Base-by-base conservation (phyloP, 1,284 basidiomycete genomes). In the Melampsora americana region DNA sequence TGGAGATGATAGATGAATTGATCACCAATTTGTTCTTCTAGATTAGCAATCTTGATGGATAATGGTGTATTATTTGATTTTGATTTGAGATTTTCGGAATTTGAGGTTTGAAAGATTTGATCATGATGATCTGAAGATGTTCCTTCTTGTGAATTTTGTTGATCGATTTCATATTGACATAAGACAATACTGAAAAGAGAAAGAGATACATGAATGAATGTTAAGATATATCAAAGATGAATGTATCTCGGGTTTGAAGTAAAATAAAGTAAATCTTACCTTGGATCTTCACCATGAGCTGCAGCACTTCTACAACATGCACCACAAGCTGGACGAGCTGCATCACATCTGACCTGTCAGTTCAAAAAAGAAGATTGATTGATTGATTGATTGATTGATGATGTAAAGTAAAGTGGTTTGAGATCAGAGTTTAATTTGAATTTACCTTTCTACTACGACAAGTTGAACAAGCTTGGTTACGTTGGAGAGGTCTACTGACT, bases 311-410 rank as follows among this genome's bases (percentile, higher is more conserved):
- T 72, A 18, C 50, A 61, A 48, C 69, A 72, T 28, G 69, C 69
- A 26, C 69, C 69, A 65, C 69, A 72, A 32, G 42, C 69, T 11
- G 69, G 69, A 39, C 65, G 62, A 20, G 59, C 53, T 23, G 69
- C 69, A 65, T 72, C 69, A 35, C 69, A 72, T 35, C 69, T n/a
- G 18, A 72, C 69, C 50, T n/a, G n/a, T n/a, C n/a, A n/a, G n/a
- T n/a, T n/a, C n/a, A n/a, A n/a, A n/a, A n/a, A n/a, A n/a, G n/a
- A n/a, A n/a, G n/a, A n/a, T n/a, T n/a, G n/a, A n/a, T n/a, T n/a
- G n/a, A n/a, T n/a, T n/a, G n/a, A n/a, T n/a, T n/a, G n/a, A n/a
- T n/a, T n/a, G 11, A 20, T 11, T 12, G 20, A n/a, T n/a, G n/a
- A n/a, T n/a, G n/a, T n/a, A n/a, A n/a, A n/a, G n/a, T n/a, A n/a